Conservation (phyloP, 768 basidiomycete species). For the Crassisporium funariophilum region DNA sequence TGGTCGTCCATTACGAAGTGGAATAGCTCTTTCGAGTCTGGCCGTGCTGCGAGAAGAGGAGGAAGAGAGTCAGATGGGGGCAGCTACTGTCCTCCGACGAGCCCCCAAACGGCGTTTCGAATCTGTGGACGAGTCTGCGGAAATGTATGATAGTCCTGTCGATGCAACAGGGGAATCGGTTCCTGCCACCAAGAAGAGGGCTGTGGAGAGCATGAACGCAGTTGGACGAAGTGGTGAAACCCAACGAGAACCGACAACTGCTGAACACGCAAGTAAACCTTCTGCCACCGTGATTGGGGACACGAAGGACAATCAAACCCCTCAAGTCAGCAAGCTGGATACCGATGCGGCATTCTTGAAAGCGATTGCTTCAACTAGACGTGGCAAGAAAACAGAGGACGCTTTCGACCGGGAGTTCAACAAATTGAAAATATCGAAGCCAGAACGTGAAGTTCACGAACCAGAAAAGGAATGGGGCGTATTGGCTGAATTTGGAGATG, state of each 20-base stretch:
- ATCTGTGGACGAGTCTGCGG: constrained; percentile 38
- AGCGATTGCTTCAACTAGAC: constrained; percentile 73
- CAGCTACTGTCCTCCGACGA: constrained; percentile 11
- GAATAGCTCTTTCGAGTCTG: constrained; percentile 22
- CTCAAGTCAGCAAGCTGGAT: constrained; percentile 54
- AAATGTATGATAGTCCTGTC: constrained; percentile 39
- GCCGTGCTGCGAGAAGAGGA: constrained; percentile 56
- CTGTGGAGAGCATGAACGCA: constrained; percentile 40
- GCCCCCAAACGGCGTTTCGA: constrained; percentile 44
- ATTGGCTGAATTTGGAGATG: constrained; percentile 67
- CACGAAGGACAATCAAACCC: constrained; percentile 27
- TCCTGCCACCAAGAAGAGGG: constrained; percentile 43
- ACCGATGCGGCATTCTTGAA: constrained; percentile 70
- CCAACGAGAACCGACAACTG: neutral
- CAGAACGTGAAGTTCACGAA: constrained; percentile 50
- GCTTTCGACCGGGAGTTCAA: constrained; percentile 81
- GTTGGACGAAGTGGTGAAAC: constrained; percentile 22
- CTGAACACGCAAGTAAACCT: constrained; percentile 23
- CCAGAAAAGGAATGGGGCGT: constrained; percentile 57
- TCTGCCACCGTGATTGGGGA: constrained; percentile 20
- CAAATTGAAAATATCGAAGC: constrained; percentile 69
- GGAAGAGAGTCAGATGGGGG: constrained; percentile 37
- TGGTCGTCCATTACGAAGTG: constrained; percentile 16
- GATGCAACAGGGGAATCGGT: constrained; percentile 11
- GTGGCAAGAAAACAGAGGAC: constrained; percentile 67